Base-by-base conservation (phyloP, 2,329 filamentous ascomycete genomes). In the Colletotrichum sp. region DNA sequence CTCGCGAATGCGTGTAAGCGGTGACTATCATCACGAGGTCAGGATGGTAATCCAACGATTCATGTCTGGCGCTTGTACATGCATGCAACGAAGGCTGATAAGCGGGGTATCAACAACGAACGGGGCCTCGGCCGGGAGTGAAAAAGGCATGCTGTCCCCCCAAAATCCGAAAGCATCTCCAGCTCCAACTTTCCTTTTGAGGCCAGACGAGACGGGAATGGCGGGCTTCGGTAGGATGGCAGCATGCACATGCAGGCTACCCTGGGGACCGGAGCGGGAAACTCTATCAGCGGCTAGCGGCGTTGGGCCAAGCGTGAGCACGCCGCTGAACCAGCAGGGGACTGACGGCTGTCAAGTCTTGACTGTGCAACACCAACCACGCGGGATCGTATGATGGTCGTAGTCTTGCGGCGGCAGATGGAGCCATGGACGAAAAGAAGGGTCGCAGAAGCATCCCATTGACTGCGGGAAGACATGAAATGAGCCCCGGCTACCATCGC, bases 191-290 rank as follows among this genome's bases (percentile, higher is more conserved):
- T n/a, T 26, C 36, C 36, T 26, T 63, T 59, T 64, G 63, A 63
- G 64, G 69, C 57, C 65, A 73, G 70, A 74, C 59, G 59, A 73
- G 70, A 76, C 70, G 70, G 74, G 71, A 74, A 60, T 67, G 64
- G 74, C 59, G 55, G 22, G 36, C 36, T 57, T 74, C 44, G 48
- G 70, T 62, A 65, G 44, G 70, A 69, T 72, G 69, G 69, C 70
- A 74, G 57, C 69, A 72, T 55, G 44, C 44, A 22, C 34, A 68
- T 74, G 70, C 65, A 68, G 69, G 70, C 39, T 64, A 75, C 44
- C 69, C 73, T 68, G 69, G 63, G 39, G 26, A 64, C 39, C 36
- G 55, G 60, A 66, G 74, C 48, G 32, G 52, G 55, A 76, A 76
- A 76, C 48, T 75, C 52, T 62, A 70, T 57, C 66, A 75, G 72